phyloP scores from a whole-genome alignment of 2,329 filamentous ascomycete genomes.

The Fusarium falciforme region DNA sequence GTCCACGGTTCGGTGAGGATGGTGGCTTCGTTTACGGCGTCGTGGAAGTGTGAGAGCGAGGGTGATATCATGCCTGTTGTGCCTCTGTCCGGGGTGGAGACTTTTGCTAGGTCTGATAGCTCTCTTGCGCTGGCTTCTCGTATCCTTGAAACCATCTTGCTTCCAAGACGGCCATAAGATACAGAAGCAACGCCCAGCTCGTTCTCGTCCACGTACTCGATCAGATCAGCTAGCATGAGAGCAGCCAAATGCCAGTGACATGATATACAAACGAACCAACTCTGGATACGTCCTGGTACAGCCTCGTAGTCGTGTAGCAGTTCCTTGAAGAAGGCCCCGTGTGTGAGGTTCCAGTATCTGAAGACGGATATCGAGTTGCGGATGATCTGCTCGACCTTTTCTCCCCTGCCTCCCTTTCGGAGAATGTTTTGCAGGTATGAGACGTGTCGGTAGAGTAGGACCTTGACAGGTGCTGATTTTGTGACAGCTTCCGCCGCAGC shows the following conservation, averaged over 20 bases:
- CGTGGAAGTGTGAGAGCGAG: slow-evolving; percentile 59
- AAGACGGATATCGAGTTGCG: slow-evolving; percentile 60
- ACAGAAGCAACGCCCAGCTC: slow-evolving; percentile 35
- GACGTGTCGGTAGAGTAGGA: slow-evolving; percentile 66
- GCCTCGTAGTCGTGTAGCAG: slow-evolving; percentile 59
- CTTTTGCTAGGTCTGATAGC: slow-evolving; percentile 60
- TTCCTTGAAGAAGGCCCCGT: slow-evolving; percentile 63
- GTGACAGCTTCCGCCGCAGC: slow-evolving; percentile 60
- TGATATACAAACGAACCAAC: slow-evolving; percentile 68
- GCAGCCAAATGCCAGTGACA: slow-evolving; percentile 69
- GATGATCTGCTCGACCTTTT: slow-evolving; percentile 60
- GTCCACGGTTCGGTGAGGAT: slow-evolving; percentile 71
- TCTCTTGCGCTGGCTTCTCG: slow-evolving; percentile 56
- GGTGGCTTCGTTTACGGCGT: slow-evolving; percentile 64
- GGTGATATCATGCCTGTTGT: slow-evolving; percentile 12
- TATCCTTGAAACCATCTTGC: slow-evolving; percentile 53
- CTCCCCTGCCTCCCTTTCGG: slow-evolving; percentile 49
- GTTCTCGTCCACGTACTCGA: slow-evolving; percentile 61
- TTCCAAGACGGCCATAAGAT: slow-evolving; percentile 38
- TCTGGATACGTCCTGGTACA: slow-evolving; percentile 64
- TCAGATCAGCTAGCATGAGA: slow-evolving; percentile 64
- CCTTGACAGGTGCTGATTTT: slow-evolving; percentile 67
- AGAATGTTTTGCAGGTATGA: slow-evolving; percentile 63
- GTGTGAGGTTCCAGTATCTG: slow-evolving; percentile 64
- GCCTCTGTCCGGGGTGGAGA: slow-evolving; percentile 51